Conservation (phyloP, 2,329 filamentous ascomycete genomes). For the Cadophora gregata region DNA sequence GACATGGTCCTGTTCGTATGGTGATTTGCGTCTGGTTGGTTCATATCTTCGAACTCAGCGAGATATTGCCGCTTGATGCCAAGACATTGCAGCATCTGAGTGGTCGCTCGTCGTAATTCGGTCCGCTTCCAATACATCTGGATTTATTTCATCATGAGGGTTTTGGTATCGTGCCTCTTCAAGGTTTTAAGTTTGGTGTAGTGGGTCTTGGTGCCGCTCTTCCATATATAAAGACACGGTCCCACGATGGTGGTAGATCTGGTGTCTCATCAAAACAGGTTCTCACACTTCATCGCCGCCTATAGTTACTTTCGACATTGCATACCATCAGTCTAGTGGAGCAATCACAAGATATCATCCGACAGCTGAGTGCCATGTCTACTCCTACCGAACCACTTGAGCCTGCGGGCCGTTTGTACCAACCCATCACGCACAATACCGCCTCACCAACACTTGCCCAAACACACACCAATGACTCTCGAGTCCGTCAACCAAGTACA, state of each 20-base stretch:
- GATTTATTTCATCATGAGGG: slow-evolving; percentile 17
- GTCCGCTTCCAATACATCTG: slow-evolving; percentile 19
- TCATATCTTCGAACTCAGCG: slow-evolving; percentile 20
- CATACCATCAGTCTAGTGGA: background rate
- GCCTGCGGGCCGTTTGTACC: slow-evolving; percentile 11
- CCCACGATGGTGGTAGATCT: slow-evolving; percentile 11
- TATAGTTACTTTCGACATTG: background rate
- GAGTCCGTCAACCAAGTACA: slow-evolving; percentile 26
- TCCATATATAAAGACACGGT: slow-evolving; percentile 23
- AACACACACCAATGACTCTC: slow-evolving; percentile 25
- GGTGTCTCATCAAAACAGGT: slow-evolving; percentile 1
- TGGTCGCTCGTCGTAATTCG: slow-evolving; percentile 22
- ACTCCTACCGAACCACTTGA: slow-evolving; percentile 13
- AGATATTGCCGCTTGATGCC: slow-evolving; percentile 35
- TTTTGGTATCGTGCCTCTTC: slow-evolving; percentile 23
- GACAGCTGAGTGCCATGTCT: background rate
- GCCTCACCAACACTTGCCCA: slow-evolving; percentile 23
- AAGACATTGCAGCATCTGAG: slow-evolving; percentile 29
- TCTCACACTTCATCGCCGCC: background rate
- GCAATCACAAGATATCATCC: background rate
- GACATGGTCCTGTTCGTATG: background rate
- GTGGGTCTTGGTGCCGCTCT: slow-evolving; percentile 16
- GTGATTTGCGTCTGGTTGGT: background rate
- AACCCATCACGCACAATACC: slow-evolving; percentile 19
- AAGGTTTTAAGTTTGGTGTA: slow-evolving; percentile 9